These are phyloP conservation scores for Phytopythium montanum DNA, from an alignment of 352 stramenopile genomes.

Conservation along the genomic window DNA sequence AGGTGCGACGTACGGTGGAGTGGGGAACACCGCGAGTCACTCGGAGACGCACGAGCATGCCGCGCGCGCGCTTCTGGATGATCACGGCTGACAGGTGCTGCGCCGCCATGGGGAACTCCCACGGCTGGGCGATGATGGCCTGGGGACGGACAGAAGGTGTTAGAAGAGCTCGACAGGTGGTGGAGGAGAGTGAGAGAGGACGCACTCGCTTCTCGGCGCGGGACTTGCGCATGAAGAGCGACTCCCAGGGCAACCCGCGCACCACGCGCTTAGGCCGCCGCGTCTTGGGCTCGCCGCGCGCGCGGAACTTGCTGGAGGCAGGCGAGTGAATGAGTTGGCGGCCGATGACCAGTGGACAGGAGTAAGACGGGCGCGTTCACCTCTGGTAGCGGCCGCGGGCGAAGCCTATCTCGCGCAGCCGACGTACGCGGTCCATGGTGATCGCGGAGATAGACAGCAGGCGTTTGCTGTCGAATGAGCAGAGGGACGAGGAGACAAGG, in stretches of 20 bases:
- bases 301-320: slow-evolving; percentile 42
- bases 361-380: slow-evolving; percentile 11
- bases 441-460: no score
- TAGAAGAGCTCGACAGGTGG: no score
- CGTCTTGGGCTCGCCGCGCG: slow-evolving; percentile 48
- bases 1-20: not conserved
- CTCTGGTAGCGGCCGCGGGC: slow-evolving; percentile 50
- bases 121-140: slow-evolving; percentile 64
- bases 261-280: slow-evolving; percentile 24
- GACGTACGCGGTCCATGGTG: slow-evolving; percentile 22
- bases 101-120: slow-evolving; percentile 80
- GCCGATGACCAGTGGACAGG: not conserved
- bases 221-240: slow-evolving; percentile 80
- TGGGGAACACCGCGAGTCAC: slow-evolving; percentile 2
- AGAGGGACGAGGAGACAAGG: no score
- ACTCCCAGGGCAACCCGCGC: slow-evolving; percentile 48
- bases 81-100: slow-evolving; percentile 73
- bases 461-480: no score
- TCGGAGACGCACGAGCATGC: slow-evolving; percentile 49
- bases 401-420: slow-evolving; percentile 36
- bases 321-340: not conserved
- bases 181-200: not conserved
- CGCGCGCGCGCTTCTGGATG: slow-evolving; percentile 70
- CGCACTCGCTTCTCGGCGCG: slow-evolving; percentile 54
- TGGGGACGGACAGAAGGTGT: slow-evolving; percentile 12